Base-by-base conservation (phyloP, 345 rosid species). In the Salix koriyanagi region DNA sequence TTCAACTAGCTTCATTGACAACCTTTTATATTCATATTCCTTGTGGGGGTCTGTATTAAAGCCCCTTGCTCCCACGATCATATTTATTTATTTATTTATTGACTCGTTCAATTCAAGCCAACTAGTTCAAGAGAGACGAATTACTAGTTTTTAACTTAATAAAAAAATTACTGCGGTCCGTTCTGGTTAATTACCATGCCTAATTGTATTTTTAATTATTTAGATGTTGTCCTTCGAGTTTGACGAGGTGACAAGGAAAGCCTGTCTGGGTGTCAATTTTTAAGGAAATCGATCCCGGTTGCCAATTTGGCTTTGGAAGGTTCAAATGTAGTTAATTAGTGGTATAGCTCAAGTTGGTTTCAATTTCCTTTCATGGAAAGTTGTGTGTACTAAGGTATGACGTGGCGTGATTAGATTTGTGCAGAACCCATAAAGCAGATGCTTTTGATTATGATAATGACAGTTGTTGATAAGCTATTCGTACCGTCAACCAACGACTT, bases 51-150 rank as follows among this genome's bases (percentile, higher is more conserved):
- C 37, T 4, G 37, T 34, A 34, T 5, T 34, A 34, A 5, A 34
- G 37, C 37, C 37, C 37, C 37, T 5, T 34, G 37, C 37, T 5
- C 37, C 37, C 37, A 34, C 37, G 37, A 34, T 34, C 37, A 34
- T 32, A 32, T 34, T 34, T 34, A 34, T 34, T 34, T 34, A 34
- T 34, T 34, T 34, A 34, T 34, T 34, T 34, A 34, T 34, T 34
- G 37, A 34, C 37, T 28, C 39, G 15, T 77, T 74, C 77, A 74
- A 81, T 62, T 64, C 18, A 68, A 50, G 42, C 25, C 62, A 50
- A 18, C n/a, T 52, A 6, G n/a, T 18, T 19, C 7, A 19, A 16
- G 16, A 16, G 18, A 69, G 21, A 15, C 10, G 8, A 1, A 10
- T 19, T 68, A 0, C 7, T 23, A 37, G 1, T 21, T 44, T 36